Conservation (phyloP, 495 filamentous ascomycete species). For the Xylaria palmicola region DNA sequence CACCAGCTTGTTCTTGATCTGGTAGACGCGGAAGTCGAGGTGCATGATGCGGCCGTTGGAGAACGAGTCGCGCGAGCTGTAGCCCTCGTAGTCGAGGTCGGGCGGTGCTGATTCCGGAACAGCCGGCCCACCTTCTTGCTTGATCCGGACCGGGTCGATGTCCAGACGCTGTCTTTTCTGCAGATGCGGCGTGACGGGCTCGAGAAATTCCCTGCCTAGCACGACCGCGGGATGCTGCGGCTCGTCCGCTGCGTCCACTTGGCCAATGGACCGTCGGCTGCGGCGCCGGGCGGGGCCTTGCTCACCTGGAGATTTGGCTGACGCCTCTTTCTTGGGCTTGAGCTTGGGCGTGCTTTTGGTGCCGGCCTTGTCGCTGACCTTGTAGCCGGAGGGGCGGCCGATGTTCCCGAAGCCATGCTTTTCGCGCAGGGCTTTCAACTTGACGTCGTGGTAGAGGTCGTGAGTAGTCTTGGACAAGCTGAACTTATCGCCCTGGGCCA, state of each 20-base stretch:
- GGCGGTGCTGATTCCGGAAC: constrained; percentile 12
- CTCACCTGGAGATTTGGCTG: background rate
- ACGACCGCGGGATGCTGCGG: constrained; percentile 17
- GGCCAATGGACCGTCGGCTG: constrained; percentile 26
- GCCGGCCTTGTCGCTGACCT: constrained; percentile 22
- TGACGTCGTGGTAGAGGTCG: constrained; percentile 45
- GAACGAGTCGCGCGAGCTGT: constrained; percentile 46
- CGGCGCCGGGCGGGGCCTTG: constrained; percentile 23
- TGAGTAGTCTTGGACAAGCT: constrained; percentile 39
- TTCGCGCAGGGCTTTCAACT: constrained; percentile 37
- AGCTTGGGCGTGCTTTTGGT: constrained; percentile 19
- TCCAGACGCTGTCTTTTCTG: constrained; percentile 29
- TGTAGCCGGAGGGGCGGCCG: constrained; percentile 44
- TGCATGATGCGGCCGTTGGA: constrained; percentile 36
- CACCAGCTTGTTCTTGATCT: constrained; percentile 41
- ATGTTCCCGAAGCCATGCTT: constrained; percentile 49
- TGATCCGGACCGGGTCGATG: background rate
- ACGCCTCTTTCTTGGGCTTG: constrained; percentile 26
- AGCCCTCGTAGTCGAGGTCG: constrained; percentile 41
- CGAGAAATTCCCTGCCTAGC: constrained; percentile 17
- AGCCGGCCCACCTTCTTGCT: constrained; percentile 6
- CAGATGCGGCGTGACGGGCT: constrained; percentile 25
- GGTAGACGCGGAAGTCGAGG: constrained; percentile 47
- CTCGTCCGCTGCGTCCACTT: constrained; percentile 26
- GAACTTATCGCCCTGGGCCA: constrained; percentile 39